Conservation (phyloP, 1,284 basidiomycete species). For the Trametes sp. region DNA sequence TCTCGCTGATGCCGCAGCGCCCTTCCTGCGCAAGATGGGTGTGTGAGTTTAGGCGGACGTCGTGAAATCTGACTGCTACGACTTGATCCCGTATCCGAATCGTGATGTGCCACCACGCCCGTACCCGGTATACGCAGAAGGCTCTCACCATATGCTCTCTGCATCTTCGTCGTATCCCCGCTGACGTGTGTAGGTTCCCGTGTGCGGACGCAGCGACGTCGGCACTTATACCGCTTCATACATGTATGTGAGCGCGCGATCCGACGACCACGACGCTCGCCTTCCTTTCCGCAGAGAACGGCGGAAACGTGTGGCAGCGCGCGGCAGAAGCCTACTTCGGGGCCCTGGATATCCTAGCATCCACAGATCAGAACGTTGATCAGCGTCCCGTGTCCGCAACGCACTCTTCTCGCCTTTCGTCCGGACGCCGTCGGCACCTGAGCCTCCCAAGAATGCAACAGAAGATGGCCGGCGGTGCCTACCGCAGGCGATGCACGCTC, state of each 20-base stretch:
- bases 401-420: not conserved
- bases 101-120: slow-evolving; percentile 10
- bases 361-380: slow-evolving; percentile 17
- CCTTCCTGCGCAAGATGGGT: not conserved
- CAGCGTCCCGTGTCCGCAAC: slow-evolving; percentile 15
- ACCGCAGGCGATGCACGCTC: not conserved
- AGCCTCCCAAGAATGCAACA: slow-evolving; percentile 3
- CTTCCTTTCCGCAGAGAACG: not conserved
- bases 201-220: not conserved
- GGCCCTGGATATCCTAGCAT: slow-evolving; percentile 8
- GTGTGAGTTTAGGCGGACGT: not conserved
- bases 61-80: slow-evolving; percentile 3
- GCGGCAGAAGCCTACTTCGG: slow-evolving; percentile 11
- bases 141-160: not conserved
- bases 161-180: not conserved
- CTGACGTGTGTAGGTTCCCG: not conserved
- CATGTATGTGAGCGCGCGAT: not conserved
- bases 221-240: not conserved
- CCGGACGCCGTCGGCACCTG: slow-evolving; percentile 11
- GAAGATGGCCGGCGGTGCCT: not conserved
- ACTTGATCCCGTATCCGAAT: slow-evolving; percentile 12
- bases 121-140: slow-evolving; percentile 1
- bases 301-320: slow-evolving; percentile 12
- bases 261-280: slow-evolving; percentile 2
- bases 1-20: slow-evolving; percentile 6